A percentile compares a stretch with the other conserved stretches of the same genome.
phyloP scores from a whole-genome alignment of 306 rosid species.

The Geum urbanum region DNA sequence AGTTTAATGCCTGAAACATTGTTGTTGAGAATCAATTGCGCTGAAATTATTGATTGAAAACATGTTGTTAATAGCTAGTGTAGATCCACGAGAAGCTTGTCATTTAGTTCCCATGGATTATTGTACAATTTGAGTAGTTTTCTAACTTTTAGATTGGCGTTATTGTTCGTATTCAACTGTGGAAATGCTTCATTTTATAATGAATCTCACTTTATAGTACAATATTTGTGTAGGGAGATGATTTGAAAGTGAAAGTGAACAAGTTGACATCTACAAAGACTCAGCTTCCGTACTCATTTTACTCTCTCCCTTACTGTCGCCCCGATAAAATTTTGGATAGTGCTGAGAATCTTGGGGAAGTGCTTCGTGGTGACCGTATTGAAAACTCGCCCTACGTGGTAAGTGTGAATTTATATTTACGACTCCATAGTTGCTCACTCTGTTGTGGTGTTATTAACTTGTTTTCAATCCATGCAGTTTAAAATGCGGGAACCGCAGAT shows the following conservation, averaged over 20 bases:
- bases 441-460: slow-evolving; percentile 18
- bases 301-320: slow-evolving; percentile 64
- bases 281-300: slow-evolving; percentile 90
- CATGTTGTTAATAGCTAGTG: background rate
- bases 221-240: slow-evolving; percentile 64
- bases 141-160: background rate
- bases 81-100: background rate
- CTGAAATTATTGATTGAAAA: background rate
- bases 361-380: slow-evolving; percentile 97
- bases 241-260: slow-evolving; percentile 89
- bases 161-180: background rate
- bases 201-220: background rate
- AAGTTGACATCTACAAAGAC: slow-evolving; percentile 93
- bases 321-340: slow-evolving; percentile 78
- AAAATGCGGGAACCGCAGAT: slow-evolving; percentile 91
- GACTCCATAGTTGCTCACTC: slow-evolving; percentile 11
- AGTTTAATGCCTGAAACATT: slow-evolving; percentile 3
- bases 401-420: slow-evolving; percentile 28
- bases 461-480: slow-evolving; percentile 49
- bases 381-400: slow-evolving; percentile 90
- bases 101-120: background rate
- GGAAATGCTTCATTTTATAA: too few species aligned
- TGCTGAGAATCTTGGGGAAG: slow-evolving; percentile 97
- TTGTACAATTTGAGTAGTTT: background rate
- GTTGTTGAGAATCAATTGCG: background rate